These are phyloP conservation scores for Cordyceps cicadae DNA, from an alignment of 2,329 filamentous ascomycete species.

Conservation along the genomic window DNA sequence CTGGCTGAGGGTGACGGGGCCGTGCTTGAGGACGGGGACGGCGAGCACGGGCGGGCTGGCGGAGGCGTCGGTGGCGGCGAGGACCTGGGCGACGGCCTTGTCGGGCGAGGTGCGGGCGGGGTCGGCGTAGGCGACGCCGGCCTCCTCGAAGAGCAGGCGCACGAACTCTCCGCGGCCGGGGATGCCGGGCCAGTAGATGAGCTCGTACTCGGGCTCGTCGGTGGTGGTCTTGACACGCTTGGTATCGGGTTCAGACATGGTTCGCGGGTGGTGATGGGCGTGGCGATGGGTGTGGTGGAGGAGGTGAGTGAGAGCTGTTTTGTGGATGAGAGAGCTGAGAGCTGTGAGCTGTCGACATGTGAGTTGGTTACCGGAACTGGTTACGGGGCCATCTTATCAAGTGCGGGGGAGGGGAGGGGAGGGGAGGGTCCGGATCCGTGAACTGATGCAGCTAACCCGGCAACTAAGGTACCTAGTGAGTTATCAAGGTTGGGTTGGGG, in stretches of 20 bases:
- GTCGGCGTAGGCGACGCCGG: conserved; percentile 57
- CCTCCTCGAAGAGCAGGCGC: conserved; percentile 64
- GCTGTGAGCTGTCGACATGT: no score
- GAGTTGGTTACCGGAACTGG: no score
- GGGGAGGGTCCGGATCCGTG: no score
- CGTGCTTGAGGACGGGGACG: conserved; percentile 58
- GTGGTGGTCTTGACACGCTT: conserved; percentile 23
- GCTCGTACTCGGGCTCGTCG: conserved; percentile 47
- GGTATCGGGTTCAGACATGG: conserved; percentile 18
- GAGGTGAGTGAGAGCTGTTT: no score
- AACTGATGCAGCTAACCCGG: no score
- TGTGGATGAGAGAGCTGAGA: no score
- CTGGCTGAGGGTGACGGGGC: conserved; percentile 56
- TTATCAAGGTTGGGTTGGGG: no score
- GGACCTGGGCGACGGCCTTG: conserved; percentile 43
- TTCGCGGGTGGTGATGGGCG: background rate
- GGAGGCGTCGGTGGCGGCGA: conserved; percentile 35
- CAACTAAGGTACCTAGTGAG: no score
- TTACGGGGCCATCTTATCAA: no score
- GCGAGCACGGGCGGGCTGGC: conserved; percentile 58
- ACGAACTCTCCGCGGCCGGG: conserved; percentile 70
- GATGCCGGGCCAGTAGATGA: conserved; percentile 63
- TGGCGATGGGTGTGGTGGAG: background rate
- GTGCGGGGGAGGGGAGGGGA: no score
- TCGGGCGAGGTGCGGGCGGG: conserved; percentile 24